Evolutionary conservation across 2,329 filamentous ascomycete species (phyloP), one percentile per base, ranked within the genome.

Genomic region (Claviceps paspali): DNA sequence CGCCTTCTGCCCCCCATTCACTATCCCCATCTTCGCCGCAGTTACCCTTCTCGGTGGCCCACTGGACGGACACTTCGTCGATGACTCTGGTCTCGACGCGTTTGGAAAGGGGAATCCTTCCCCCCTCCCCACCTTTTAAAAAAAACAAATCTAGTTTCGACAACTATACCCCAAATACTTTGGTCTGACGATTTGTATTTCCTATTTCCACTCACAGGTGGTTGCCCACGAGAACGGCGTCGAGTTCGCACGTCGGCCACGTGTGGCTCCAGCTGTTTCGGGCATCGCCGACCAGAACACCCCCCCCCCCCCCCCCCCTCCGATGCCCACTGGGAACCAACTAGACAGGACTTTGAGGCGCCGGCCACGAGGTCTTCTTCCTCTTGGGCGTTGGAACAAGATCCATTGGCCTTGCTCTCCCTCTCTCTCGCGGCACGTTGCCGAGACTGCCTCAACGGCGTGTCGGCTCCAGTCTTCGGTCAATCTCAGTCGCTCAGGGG

Each of bases 151-250:
- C 12, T 22, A 9, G 30, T 12, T 19, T 32, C 19, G 18, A 32
- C 30, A n/a, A 9, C 18, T 7, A 32, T 12, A 9, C 11, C 22
- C 22, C 22, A 26, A n/a, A 4, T 5, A 29, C 8, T 28, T 29
- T 15, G 18, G 11, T 6, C 15, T 14, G 15, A 22, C 6, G 15
- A 12, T 21, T 15, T 18, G 12, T 12, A 5, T 27, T 29, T 23
- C 24, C 24, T 32, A 17, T 14, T 17, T n/a, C n/a, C n/a, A 26
- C 29, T 11, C 29, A 26, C 22, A 18, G 23, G 4, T 22, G 38
- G n/a, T n/a, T n/a, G n/a, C n/a, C 34, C 38, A 33, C 38, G 23
- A 24, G 38, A 14, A 33, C 19, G 19, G 29, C 35, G 29, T 29
- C 29, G 18, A 26, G 23, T 34, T 33, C 24, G 4, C 11, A 17